These are phyloP conservation scores for Xylariaceae sp. DNA, from an alignment of 2,329 filamentous ascomycete genomes.

Conservation along the genomic window DNA sequence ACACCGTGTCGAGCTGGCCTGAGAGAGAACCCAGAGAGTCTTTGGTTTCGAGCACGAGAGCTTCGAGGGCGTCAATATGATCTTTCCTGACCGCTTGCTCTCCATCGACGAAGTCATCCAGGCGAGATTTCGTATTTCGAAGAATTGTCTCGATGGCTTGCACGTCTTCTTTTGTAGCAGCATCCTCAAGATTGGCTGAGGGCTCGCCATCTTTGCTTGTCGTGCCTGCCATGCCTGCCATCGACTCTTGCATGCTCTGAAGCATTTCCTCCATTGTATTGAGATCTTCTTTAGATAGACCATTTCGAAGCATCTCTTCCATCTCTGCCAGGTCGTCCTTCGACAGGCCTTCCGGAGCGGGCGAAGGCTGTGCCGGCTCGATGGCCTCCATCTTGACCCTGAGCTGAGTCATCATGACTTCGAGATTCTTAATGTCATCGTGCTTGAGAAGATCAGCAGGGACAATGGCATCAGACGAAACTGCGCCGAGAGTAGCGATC, in stretches of 20 bases:
- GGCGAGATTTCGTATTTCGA: slow-evolving; percentile 82
- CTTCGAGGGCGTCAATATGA: slow-evolving; percentile 67
- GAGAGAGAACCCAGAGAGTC: slow-evolving; percentile 70
- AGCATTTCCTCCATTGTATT: slow-evolving; percentile 54
- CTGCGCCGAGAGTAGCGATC: slow-evolving; percentile 51
- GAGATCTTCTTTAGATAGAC: slow-evolving; percentile 52
- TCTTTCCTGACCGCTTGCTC: slow-evolving; percentile 71
- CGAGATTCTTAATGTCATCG: slow-evolving; percentile 83
- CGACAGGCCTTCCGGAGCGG: slow-evolving; percentile 29
- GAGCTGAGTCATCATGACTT: slow-evolving; percentile 79
- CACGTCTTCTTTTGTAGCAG: slow-evolving; percentile 78
- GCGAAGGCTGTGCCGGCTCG: slow-evolving; percentile 54
- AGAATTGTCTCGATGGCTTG: slow-evolving; percentile 89
- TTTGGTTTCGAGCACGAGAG: slow-evolving; percentile 70
- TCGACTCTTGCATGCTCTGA: slow-evolving; percentile 45
- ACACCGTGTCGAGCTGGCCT: slow-evolving; percentile 68
- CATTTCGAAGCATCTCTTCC: slow-evolving; percentile 35
- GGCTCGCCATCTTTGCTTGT: slow-evolving; percentile 30
- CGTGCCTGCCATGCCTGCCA: slow-evolving; percentile 36
- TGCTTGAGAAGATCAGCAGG: slow-evolving; percentile 60
- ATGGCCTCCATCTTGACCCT: slow-evolving; percentile 82
- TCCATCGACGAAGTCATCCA: slow-evolving; percentile 78
- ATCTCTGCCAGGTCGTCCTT: slow-evolving; percentile 25
- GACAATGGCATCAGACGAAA: slow-evolving; percentile 52
- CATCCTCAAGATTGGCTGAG: slow-evolving; percentile 43